Conservation (phyloP, 2,329 filamentous ascomycete species). For the Camptophora hylomeconis region DNA sequence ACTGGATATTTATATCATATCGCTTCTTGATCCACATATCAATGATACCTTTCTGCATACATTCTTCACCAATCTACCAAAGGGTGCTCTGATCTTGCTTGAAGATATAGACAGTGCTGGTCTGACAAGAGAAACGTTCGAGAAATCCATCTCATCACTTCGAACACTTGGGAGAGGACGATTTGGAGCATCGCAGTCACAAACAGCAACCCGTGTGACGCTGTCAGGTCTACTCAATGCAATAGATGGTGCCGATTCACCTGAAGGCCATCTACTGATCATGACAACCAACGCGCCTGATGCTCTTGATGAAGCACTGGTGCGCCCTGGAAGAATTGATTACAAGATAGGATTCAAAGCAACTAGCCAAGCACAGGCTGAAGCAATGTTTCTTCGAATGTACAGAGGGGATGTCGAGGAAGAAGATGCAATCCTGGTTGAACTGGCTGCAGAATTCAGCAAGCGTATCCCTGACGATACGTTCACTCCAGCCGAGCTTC, state of each 20-base stretch:
- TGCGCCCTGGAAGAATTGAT: slow-evolving; percentile 62
- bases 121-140: slow-evolving; percentile 20
- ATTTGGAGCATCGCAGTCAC: no score
- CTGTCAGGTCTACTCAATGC: slow-evolving; percentile 70
- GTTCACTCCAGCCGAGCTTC: no score
- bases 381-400: slow-evolving; percentile 21
- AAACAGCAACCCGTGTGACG: slow-evolving; percentile 41
- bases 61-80: slow-evolving; percentile 48
- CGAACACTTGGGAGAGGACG: no score
- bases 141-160: no score
- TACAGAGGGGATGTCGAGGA: no score
- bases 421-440: no score
- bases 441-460: no score
- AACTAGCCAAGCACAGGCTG: slow-evolving; percentile 17
- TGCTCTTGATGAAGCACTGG: slow-evolving; percentile 58
- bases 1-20: slow-evolving; percentile 53
- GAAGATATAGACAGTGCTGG: slow-evolving; percentile 58
- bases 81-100: slow-evolving; percentile 52
- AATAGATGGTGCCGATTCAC: slow-evolving; percentile 68
- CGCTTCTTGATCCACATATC: slow-evolving; percentile 44
- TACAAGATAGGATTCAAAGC: slow-evolving; percentile 48
- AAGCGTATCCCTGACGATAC: no score
- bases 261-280: slow-evolving; percentile 66
- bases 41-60: slow-evolving; percentile 48
- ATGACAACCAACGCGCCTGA: slow-evolving; percentile 74